Evolutionary conservation across 2,329 filamentous ascomycete genomes (phyloP).

Genomic region (Balansia obtecta): DNA sequence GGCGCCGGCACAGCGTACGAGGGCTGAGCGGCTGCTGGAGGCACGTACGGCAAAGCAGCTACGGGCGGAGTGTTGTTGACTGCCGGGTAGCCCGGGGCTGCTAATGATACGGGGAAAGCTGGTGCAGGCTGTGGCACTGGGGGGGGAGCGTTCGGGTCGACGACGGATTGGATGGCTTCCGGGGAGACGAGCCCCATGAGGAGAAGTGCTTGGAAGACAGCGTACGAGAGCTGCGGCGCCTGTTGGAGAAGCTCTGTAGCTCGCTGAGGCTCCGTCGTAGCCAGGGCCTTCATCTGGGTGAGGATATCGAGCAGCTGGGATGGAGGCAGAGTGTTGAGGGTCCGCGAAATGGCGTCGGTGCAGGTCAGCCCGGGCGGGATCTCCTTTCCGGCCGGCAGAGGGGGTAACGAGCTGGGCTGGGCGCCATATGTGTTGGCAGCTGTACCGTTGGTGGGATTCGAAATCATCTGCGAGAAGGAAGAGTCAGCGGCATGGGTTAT

Average conservation of each 20-base stretch:
- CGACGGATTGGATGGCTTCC: constrained; percentile 66
- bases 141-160: constrained; percentile 45
- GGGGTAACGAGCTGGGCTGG: constrained; percentile 49
- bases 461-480: constrained; percentile 7
- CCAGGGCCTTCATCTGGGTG: constrained; percentile 84
- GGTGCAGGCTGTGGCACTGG: constrained; percentile 18
- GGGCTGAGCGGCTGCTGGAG: constrained; percentile 24
- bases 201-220: constrained; percentile 86
- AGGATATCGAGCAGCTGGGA: constrained; percentile 88
- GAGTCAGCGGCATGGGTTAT: not conserved
- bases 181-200: constrained; percentile 88
- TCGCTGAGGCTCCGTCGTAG: constrained; percentile 67
- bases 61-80: constrained; percentile 37
- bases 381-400: constrained; percentile 74
- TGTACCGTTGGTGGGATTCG: constrained; percentile 21
- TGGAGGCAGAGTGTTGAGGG: constrained; percentile 73
- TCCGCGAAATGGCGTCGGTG: constrained; percentile 84
- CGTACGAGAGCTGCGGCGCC: constrained; percentile 86
- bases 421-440: constrained; percentile 19
- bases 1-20: constrained; percentile 25
- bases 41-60: constrained; percentile 30
- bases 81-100: constrained; percentile 24
- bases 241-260: constrained; percentile 78
- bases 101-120: constrained; percentile 21
- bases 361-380: constrained; percentile 72